Conservation (phyloP, 306 rosid genomes). For the Sindora glabra region DNA sequence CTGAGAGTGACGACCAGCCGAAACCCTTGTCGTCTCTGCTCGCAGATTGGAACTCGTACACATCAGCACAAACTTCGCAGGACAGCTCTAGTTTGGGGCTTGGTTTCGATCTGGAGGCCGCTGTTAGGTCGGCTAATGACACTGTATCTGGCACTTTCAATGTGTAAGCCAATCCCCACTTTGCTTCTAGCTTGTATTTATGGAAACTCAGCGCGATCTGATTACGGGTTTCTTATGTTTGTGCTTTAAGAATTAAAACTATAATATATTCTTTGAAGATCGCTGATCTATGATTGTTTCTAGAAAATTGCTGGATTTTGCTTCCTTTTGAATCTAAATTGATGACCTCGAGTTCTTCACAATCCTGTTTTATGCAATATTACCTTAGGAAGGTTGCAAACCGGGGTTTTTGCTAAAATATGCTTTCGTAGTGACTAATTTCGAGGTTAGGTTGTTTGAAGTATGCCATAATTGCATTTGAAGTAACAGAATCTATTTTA, state of each 20-base stretch:
- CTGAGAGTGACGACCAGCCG: constrained; percentile 31
- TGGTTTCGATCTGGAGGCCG: constrained; percentile 83
- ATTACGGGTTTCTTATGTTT: background rate
- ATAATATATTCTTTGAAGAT: background rate
- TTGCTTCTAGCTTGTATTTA: background rate
- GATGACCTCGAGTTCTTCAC: background rate
- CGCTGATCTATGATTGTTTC: background rate
- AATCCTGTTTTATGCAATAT: background rate
- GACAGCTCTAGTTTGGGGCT: constrained; percentile 32
- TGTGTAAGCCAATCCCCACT: constrained; percentile 45
- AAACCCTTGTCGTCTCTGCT: constrained; percentile 54
- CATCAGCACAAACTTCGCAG: constrained; percentile 50
- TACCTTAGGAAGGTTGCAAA: background rate
- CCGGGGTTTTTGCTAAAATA: background rate
- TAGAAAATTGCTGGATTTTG: background rate
- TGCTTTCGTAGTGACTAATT: background rate
- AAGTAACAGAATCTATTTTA: background rate
- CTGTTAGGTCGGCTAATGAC: constrained; percentile 86
- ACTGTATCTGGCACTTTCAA: constrained; percentile 77
- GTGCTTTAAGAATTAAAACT: background rate
- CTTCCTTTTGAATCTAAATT: background rate
- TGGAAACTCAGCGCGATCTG: constrained; percentile 1
- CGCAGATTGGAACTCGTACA: constrained; percentile 80
- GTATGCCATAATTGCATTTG: background rate
- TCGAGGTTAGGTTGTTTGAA: background rate